Base-by-base conservation (phyloP, 257 asterid genomes). In the Solanum ossicruentum region DNA sequence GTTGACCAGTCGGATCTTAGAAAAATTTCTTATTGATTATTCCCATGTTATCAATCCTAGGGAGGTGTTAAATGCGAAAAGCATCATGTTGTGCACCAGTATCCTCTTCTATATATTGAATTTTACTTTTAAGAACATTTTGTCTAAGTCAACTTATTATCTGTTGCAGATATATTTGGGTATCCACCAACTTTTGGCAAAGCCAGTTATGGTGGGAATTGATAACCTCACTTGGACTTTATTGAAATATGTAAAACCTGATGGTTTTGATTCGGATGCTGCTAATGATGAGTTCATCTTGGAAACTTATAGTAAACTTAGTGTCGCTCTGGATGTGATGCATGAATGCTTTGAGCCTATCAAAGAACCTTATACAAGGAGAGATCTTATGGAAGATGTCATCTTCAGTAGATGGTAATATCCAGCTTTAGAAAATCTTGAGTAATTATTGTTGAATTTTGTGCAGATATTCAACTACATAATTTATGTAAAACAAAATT, bases 341-440 rank as follows among this genome's bases (percentile, higher is more conserved):
- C 98, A 94, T 84, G 98, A 94, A 83, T 94, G 97, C 88, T 94
- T 94, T 77, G 92, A 93, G 85, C 94, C 98, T 51, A 90, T 94
- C 84, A 87, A 89, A 87, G 98, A 93, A 89, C 93, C 93, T 86
- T 85, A 91, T 71, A 91, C 93, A 69, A 88, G 81, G 81, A 89
- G 92, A 78, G 98, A 93, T 90, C 89, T 94, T 80, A 90, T 93
- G 86, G 96, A 94, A 91, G 96, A 92, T 89, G 90, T 93, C 52
- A 88, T 94, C 81, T 94, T 94, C 72, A 89, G 86, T 85, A 89
- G 91, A 90, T 49, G 96, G 98, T 94, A 86, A 89, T 91, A 84
- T 82, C 52, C 69, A 65, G 41, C 61, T 60, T 39, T 41, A 15
- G 26, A 39, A 43, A 60, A 63, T 47, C 57, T 26, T 63, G 78